Percentiles rank a stretch among this genome's conserved stretches.
Evolutionary conservation across 192 early-diverging fungal species (phyloP).

Genomic region (Mortierella antarctica): DNA sequence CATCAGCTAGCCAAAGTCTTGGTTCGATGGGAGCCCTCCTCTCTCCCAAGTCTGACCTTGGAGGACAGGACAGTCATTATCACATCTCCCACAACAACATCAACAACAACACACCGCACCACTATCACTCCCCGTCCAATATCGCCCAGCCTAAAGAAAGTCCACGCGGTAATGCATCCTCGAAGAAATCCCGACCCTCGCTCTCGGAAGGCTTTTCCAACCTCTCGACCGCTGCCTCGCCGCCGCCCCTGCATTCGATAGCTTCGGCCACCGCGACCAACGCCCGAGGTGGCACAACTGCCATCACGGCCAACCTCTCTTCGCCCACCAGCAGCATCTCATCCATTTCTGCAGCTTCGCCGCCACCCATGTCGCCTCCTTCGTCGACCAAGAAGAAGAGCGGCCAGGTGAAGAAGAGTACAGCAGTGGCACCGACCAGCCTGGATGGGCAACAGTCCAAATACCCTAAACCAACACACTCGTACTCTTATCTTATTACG

Average conservation of each 20-base stretch:
- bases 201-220: conserved; percentile 1
- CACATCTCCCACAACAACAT: conserved; percentile 11
- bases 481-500: conserved; percentile 86
- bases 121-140: neutral
- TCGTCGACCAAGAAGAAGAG: conserved; percentile 16
- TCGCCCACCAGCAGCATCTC: conserved; percentile 27
- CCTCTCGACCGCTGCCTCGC: conserved; percentile 5
- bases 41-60: conserved; percentile 27
- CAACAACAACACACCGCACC: conserved; percentile 1
- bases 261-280: conserved; percentile 20
- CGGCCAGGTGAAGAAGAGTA: conserved; percentile 9
- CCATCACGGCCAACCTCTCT: conserved; percentile 28
- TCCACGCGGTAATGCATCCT: conserved; percentile 2
- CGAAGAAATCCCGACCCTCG: conserved; percentile 10
- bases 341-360: conserved; percentile 6
- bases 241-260: conserved; percentile 27
- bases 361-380: conserved; percentile 13
- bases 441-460: conserved; percentile 17
- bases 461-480: conserved; percentile 75
- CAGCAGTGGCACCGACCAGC: neutral
- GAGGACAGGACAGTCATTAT: conserved; percentile 9
- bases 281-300: conserved; percentile 14
- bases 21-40: conserved; percentile 36
- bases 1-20: conserved; percentile 33
- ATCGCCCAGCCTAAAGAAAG: neutral